phyloP scores from a whole-genome alignment of 768 basidiomycete species.

The Psilocybe tampanensis region DNA sequence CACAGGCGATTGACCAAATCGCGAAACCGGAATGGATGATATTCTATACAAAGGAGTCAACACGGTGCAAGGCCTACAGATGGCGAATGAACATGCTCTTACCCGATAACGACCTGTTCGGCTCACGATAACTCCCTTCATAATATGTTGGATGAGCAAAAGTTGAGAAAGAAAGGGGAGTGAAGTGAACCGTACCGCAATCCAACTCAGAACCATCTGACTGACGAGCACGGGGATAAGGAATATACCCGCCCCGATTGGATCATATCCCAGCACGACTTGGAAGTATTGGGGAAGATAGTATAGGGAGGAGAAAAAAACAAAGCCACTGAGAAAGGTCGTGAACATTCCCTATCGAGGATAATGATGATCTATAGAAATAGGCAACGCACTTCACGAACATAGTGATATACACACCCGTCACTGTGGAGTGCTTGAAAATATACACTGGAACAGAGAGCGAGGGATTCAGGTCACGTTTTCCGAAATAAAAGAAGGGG shows the following conservation, averaged over 20 bases:
- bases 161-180: neutral
- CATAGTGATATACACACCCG: constrained; percentile 69
- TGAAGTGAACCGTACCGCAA: constrained; percentile 39
- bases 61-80: too few relatives aligned
- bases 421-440: constrained; percentile 66
- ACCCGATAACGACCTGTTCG: constrained; percentile 67
- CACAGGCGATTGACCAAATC: constrained; percentile 71
- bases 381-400: constrained; percentile 57
- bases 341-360: neutral
- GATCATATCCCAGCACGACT: constrained; percentile 65
- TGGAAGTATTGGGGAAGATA: constrained; percentile 81
- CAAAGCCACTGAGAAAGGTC: constrained; percentile 45
- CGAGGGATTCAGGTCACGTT: neutral
- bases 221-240: constrained; percentile 70
- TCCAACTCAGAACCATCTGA: constrained; percentile 61
- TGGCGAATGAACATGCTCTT: constrained; percentile 12
- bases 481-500: neutral
- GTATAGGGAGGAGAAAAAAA: constrained; percentile 66
- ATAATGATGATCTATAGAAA: neutral
- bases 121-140: constrained; percentile 61
- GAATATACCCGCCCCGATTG: constrained; percentile 60
- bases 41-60: too few relatives aligned
- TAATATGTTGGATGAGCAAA: neutral
- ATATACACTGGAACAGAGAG: constrained; percentile 56
- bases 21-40: constrained; percentile 67